Evolutionary conservation across 1,139 yeast species (phyloP).

Genomic region (Sugiyamaella xylanicola): DNA sequence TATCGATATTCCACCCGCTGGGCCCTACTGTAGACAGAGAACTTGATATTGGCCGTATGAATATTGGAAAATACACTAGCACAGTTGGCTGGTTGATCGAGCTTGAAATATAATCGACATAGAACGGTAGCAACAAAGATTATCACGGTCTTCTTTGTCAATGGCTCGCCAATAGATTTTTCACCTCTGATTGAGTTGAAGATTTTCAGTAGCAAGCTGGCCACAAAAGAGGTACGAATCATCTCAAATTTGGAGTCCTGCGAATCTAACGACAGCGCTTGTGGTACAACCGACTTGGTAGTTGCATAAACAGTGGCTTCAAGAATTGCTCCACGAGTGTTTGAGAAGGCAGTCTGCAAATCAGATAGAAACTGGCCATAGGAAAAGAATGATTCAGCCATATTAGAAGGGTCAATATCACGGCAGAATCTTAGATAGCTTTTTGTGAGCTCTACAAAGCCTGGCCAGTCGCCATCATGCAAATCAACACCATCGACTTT

Average conservation of each 20-base stretch:
- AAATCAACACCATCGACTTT: conserved; percentile 46
- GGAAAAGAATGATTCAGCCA: conserved; percentile 59
- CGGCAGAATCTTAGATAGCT: conserved; percentile 56
- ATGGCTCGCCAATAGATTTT: conserved; percentile 42
- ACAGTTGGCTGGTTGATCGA: conserved; percentile 67
- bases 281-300: conserved; percentile 50
- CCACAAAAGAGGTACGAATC: conserved; percentile 57
- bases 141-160: conserved; percentile 53
- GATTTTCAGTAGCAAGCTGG: conserved; percentile 59
- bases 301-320: conserved; percentile 50
- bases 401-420: conserved; percentile 63
- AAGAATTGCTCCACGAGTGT: conserved; percentile 55
- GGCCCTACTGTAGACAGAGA: conserved; percentile 50
- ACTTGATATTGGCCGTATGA: conserved; percentile 57
- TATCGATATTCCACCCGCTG: conserved; percentile 69
- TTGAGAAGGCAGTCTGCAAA: conserved; percentile 61
- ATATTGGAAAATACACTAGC: conserved; percentile 76
- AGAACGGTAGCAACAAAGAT: conserved; percentile 58
- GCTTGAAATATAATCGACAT: conserved; percentile 63
- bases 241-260: conserved; percentile 45
- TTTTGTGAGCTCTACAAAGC: conserved; percentile 54
- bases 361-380: conserved; percentile 56
- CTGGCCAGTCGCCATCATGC: conserved; percentile 52
- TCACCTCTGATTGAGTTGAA: conserved; percentile 68
- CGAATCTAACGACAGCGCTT: conserved; percentile 54